Conservation (phyloP, 306 rosid species). For the Mucuna pruriens region DNA sequence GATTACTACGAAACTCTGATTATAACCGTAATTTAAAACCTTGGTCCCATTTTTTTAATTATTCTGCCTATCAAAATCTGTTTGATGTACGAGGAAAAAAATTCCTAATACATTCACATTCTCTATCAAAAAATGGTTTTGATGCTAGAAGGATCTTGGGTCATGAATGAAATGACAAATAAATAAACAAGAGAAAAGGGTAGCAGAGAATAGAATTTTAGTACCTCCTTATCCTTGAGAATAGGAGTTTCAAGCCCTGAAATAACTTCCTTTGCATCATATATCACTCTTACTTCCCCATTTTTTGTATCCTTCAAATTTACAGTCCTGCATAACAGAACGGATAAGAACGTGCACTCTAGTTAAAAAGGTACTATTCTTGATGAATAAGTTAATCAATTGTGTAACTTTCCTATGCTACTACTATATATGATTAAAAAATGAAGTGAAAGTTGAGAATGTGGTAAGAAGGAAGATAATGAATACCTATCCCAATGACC, state of each 20-base stretch:
- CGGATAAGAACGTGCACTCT: background rate
- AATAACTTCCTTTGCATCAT: slow-evolving; percentile 72
- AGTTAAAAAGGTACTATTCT: background rate
- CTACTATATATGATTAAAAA: background rate
- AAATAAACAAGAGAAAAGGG: too few species aligned
- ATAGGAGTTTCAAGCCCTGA: slow-evolving; percentile 63
- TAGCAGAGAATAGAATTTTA: background rate
- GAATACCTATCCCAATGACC: slow-evolving; percentile 99
- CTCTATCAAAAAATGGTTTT: background rate
- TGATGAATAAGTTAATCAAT: slow-evolving; percentile 3
- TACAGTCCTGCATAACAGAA: slow-evolving; percentile 59
- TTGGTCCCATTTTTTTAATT: too few species aligned
- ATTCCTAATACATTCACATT: background rate
- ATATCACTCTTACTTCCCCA: slow-evolving; percentile 59
- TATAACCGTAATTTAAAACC: too few species aligned
- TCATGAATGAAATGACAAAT: background rate
- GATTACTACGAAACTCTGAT: too few species aligned
- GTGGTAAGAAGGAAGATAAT: slow-evolving; percentile 34
- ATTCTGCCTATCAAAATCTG: too few species aligned
- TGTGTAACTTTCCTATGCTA: background rate
- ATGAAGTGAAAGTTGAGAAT: slow-evolving; percentile 5
- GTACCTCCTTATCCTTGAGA: slow-evolving; percentile 65
- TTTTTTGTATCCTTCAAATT: slow-evolving; percentile 57
- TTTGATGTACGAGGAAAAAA: too few species aligned
- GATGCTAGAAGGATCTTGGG: background rate